Base-by-base conservation (phyloP, 306 rosid genomes). In the Oemleria cerasiformis region DNA sequence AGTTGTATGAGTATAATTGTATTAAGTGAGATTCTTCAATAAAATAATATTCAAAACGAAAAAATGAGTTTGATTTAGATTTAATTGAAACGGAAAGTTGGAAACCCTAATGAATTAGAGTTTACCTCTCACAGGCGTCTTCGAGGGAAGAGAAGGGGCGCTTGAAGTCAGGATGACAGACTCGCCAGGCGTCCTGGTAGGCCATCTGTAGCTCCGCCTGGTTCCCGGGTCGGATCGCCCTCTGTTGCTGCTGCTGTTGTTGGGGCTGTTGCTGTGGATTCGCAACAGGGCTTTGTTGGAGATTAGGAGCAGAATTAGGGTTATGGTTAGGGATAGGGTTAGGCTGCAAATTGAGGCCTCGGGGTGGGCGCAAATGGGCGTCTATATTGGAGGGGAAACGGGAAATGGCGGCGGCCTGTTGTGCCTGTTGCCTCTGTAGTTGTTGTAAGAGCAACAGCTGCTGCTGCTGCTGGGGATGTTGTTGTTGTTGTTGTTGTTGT, bases 161-260 rank as follows among this genome's bases (percentile, higher is more conserved):
- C 79, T 88, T 92, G 77, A 92, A 88, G 56, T 92, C 98, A 8
- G 98, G 98, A 57, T 86, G 96, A 66, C 96, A 92, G 62, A 92
- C 88, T 45, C 95, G 89, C 96, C 96, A 92, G 58, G 98, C 98
- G 25, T 92, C 98, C 79, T 92, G 98, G 84, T 90, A 92, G 3
- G 98, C 98, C 96, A 90, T 92, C 82, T 92, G 96, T 48, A 90
- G 91, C 88, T 92, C 98, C 67, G 66, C 79, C 68, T 86, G 98
- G 75, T 85, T 92, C 34, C 90, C 92, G 6, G 95, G 86, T 73
- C 92, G 92, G 78, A 86, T 71, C 9, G 67, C 73, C 80, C 88
- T 81, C 77, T 88, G 96, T 66, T 82, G 90, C 17, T 75, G 87
- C 4, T 73, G 87, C 1, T 74, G 85, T 0, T 64, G 81, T 0